Conservation (phyloP, 2,329 filamentous ascomycete genomes). For the Scedosporium apiospermum region DNA sequence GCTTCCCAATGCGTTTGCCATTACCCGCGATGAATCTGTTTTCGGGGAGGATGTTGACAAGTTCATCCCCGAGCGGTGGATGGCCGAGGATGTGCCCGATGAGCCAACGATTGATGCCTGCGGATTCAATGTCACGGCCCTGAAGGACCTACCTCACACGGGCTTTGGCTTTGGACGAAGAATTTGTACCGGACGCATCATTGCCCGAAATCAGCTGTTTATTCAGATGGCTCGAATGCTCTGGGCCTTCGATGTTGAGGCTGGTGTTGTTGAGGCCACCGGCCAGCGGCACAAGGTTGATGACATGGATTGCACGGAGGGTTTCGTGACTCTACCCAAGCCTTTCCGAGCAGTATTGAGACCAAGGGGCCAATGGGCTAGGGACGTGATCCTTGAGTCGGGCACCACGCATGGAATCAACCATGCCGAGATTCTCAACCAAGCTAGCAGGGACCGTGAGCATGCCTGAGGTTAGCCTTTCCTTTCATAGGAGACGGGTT, state of each 20-base stretch:
- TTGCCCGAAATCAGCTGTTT: slow-evolving; percentile 37
- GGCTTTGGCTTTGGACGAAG: slow-evolving; percentile 41
- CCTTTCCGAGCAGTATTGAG: slow-evolving; percentile 18
- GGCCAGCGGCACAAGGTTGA: slow-evolving; percentile 13
- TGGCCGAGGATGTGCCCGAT: slow-evolving; percentile 8
- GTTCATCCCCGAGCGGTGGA: slow-evolving; percentile 25
- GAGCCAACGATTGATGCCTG: slow-evolving; percentile 5
- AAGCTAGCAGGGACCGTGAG: not conserved
- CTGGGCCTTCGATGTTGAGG: slow-evolving; percentile 37
- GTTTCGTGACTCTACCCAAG: slow-evolving; percentile 17
- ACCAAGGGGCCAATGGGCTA: slow-evolving; percentile 19
- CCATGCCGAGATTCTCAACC: slow-evolving; percentile 1
- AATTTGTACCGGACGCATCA: slow-evolving; percentile 30
- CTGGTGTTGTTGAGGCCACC: slow-evolving; percentile 12
- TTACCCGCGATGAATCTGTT: slow-evolving; percentile 23
- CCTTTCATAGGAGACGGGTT: no score
- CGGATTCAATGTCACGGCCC: slow-evolving; percentile 9
- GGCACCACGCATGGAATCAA: slow-evolving; percentile 7
- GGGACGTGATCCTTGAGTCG: slow-evolving; percentile 13
- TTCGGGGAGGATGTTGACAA: slow-evolving; percentile 27
- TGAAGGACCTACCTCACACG: slow-evolving; percentile 19
- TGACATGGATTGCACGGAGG: slow-evolving; percentile 16
- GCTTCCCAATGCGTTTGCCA: slow-evolving; percentile 30
- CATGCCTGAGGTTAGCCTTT: no score
- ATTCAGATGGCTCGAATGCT: slow-evolving; percentile 31